Conservation (phyloP, 352 stramenopile species). For the Phytophthora brassicae region DNA sequence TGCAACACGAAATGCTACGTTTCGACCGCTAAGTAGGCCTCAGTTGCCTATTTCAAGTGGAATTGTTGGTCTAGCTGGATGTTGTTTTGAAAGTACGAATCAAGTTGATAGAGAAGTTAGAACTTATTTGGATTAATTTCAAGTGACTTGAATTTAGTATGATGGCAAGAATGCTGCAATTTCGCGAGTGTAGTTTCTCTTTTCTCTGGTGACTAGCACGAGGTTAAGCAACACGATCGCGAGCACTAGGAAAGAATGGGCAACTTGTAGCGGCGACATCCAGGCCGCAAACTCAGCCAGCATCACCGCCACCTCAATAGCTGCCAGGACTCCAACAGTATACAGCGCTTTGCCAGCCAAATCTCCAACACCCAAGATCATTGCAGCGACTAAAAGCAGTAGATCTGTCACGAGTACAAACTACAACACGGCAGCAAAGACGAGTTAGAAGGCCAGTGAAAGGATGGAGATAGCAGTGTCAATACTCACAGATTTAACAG, state of each 20-base stretch:
- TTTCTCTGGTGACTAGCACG: slow-evolving; percentile 30
- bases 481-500: slow-evolving; percentile 33
- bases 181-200: slow-evolving; percentile 29
- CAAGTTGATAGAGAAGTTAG: neutral
- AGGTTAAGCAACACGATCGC: slow-evolving; percentile 31
- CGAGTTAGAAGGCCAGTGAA: neutral
- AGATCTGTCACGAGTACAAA: slow-evolving; percentile 53
- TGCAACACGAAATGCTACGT: slow-evolving; percentile 20
- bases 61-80: slow-evolving; percentile 50
- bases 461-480: neutral
- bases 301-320: slow-evolving; percentile 45
- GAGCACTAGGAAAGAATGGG: slow-evolving; percentile 41
- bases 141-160: slow-evolving; percentile 18
- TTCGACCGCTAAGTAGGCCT: slow-evolving; percentile 18
- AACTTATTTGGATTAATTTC: neutral
- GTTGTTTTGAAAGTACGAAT: slow-evolving; percentile 51
- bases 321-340: slow-evolving; percentile 38
- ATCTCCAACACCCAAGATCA: slow-evolving; percentile 44
- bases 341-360: slow-evolving; percentile 36
- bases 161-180: slow-evolving; percentile 38
- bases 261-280: slow-evolving; percentile 34
- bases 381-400: slow-evolving; percentile 42
- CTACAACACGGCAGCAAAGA: slow-evolving; percentile 12
- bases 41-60: slow-evolving; percentile 36
- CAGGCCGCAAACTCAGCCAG: slow-evolving; percentile 38